Evolutionary conservation across 257 asterid species (phyloP), one percentile per base, ranked within the genome.

Genomic region (Rehmannia glutinosa): DNA sequence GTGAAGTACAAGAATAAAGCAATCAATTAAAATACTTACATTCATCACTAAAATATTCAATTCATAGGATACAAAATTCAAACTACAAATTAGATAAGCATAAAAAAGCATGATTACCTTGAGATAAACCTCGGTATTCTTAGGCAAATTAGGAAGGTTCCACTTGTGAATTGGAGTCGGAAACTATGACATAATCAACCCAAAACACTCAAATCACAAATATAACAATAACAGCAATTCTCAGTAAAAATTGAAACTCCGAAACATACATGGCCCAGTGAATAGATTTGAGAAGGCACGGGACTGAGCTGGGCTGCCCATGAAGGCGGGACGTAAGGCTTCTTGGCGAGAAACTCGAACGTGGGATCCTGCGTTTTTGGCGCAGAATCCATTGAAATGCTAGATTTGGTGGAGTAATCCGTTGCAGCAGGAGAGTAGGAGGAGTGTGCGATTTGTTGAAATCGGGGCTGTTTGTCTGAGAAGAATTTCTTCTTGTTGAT

Each of bases 81-180:
- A 63, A 38, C 38, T 8, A 45, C 3, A 28, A 53, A n/a, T 16
- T 5, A 2, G 6, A 12, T 5, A 50, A 56, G 24, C 20, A 46
- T 17, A 10, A 23, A 64, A 46, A 61, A 73, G 6, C 27, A 23
- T 35, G 28, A 33, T 43, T 78, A 93, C 99, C 99, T 94, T 94
- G 77, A 94, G 58, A 83, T 89, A 94, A 64, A 94, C 93, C 80
- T 90, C 88, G 20, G 96, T 88, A 65, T 82, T 63, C 70, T 80
- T 85, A 8, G 99, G 97, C 81, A 94, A 75, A 88, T 88, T 85
- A 11, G 97, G 99, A 51, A 94, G 91, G 73, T 81, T 85, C 99
- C 99, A 94, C 64, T 74, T 77, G 85, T 94, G 97, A 75, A 94
- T 87, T 62, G 99, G 99, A 69, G 96, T 94, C 0, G 99, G 99